Conservation (phyloP, 164 flowering plant genomes). For the Stephania cephalantha region DNA sequence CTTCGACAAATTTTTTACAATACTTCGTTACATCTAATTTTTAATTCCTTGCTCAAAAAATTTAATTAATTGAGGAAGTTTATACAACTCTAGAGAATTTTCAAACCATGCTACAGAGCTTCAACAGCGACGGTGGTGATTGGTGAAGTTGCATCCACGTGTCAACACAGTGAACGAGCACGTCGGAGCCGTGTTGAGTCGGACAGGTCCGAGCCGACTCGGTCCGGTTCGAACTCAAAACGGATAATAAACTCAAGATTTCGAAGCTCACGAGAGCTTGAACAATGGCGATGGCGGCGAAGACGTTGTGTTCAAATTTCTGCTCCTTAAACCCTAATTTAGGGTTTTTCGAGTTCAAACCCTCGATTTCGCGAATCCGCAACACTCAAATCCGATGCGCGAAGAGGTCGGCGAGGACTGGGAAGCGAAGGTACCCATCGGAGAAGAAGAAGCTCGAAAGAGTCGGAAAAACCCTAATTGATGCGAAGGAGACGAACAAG, state of each 20-base stretch:
- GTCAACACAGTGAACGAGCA: too few relatives aligned
- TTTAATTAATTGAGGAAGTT: too few relatives aligned
- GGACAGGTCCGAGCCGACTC: background rate
- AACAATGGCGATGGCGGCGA: conserved; percentile 13
- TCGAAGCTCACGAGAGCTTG: background rate
- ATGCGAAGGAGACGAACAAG: conserved; percentile 37
- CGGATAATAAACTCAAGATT: background rate
- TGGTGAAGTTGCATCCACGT: too few relatives aligned
- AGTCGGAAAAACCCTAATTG: conserved; percentile 27
- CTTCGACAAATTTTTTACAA: too few relatives aligned
- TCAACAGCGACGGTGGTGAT: too few relatives aligned
- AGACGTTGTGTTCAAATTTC: conserved; percentile 16
- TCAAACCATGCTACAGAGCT: too few relatives aligned
- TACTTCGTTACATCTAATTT: too few relatives aligned
- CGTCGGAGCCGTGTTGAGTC: background rate
- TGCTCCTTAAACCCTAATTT: conserved; percentile 17
- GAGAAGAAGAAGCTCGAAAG: conserved; percentile 80
- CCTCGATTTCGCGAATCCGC: conserved; percentile 19
- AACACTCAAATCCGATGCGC: conserved; percentile 37
- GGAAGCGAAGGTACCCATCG: conserved; percentile 85
- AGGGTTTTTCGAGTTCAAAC: conserved; percentile 9
- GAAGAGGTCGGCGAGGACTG: conserved; percentile 45
- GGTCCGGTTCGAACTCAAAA: background rate
- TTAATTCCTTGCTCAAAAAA: too few relatives aligned
- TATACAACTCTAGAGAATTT: too few relatives aligned